Evolutionary conservation across 495 filamentous ascomycete species (phyloP).

Genomic region (Aspergillus mulundensis): DNA sequence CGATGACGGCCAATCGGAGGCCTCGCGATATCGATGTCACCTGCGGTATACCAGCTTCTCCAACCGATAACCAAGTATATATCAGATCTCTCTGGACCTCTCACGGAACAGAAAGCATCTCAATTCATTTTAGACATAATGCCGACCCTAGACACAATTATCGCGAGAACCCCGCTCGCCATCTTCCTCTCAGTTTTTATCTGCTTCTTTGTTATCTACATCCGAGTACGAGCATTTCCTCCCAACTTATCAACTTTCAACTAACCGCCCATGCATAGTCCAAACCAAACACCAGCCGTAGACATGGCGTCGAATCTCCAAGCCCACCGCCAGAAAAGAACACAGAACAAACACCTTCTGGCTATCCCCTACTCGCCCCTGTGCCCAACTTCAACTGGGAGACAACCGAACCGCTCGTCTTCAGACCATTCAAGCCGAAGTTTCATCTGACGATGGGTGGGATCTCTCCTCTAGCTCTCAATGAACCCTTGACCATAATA

Average conservation of each 20-base stretch:
- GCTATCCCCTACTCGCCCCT: slow-evolving; percentile 44
- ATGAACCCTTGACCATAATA: background rate
- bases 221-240: slow-evolving; percentile 9
- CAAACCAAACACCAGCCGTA: background rate
- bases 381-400: slow-evolving; percentile 58
- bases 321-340: background rate
- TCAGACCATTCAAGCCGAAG: slow-evolving; percentile 67
- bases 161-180: background rate
- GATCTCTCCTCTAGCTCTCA: slow-evolving; percentile 5
- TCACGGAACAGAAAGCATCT: background rate
- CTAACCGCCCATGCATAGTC: background rate
- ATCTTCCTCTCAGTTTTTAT: background rate
- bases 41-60: background rate
- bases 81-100: background rate
- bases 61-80: background rate
- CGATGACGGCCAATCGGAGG: slow-evolving; percentile 5
- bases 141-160: background rate
- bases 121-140: background rate
- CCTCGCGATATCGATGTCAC: slow-evolving; percentile 4
- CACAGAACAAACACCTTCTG: background rate
- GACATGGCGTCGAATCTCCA: background rate
- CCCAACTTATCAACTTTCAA: background rate
- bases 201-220: slow-evolving; percentile 6
- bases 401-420: slow-evolving; percentile 52
- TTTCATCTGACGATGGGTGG: slow-evolving; percentile 73